Percentiles rank a stretch among this genome's conserved stretches.
Evolutionary conservation across 495 filamentous ascomycete species (phyloP).

Genomic region (Astrothelium macrocarpum): DNA sequence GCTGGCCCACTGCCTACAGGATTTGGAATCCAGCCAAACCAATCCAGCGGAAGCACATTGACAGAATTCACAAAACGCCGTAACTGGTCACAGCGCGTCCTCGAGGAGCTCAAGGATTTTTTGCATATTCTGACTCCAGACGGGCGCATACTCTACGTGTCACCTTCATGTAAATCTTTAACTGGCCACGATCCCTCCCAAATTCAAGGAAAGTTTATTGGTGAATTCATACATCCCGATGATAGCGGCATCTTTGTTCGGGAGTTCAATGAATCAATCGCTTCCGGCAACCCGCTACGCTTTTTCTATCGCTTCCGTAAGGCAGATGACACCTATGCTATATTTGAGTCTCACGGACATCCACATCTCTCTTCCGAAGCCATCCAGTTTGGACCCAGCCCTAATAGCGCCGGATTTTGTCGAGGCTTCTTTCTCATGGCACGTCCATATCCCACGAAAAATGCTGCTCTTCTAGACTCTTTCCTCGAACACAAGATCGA

Average conservation of each 20-base stretch:
- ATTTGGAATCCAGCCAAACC: constrained; percentile 41
- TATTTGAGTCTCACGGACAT: constrained; percentile 87
- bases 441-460: constrained; percentile 82
- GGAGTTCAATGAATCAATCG: constrained; percentile 87
- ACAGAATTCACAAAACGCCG: constrained; percentile 76
- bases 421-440: constrained; percentile 91
- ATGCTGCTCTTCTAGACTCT: constrained; percentile 74
- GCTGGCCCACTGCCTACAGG: constrained; percentile 49
- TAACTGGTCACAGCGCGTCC: constrained; percentile 81
- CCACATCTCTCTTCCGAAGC: constrained; percentile 69
- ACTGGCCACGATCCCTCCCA: constrained; percentile 65
- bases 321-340: constrained; percentile 59
- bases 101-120: constrained; percentile 85
- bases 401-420: constrained; percentile 57
- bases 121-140: constrained; percentile 78
- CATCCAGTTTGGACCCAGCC: constrained; percentile 43
- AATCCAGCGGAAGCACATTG: constrained; percentile 51
- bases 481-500: constrained; percentile 97
- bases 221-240: constrained; percentile 77
- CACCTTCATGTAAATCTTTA: constrained; percentile 66
- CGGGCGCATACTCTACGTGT: constrained; percentile 73
- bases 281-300: constrained; percentile 64
- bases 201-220: constrained; percentile 62
- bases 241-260: constrained; percentile 75
- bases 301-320: constrained; percentile 86